These are phyloP conservation scores for Achlya hypogyna DNA, from an alignment of 352 stramenopile species.

Conservation along the genomic window DNA sequence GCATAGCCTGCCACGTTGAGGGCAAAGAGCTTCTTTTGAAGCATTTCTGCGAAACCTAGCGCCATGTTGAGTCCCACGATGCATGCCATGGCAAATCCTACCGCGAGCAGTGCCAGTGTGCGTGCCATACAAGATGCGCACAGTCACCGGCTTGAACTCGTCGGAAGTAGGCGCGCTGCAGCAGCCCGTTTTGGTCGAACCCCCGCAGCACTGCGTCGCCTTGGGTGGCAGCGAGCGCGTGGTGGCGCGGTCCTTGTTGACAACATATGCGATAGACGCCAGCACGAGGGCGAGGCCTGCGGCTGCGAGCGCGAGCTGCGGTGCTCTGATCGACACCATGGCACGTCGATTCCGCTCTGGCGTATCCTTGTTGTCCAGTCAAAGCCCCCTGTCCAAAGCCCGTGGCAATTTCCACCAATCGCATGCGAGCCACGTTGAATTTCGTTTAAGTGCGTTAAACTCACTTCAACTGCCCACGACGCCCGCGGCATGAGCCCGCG, in stretches of 20 bases:
- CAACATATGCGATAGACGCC: constrained; percentile 23
- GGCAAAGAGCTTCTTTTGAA: constrained; percentile 72
- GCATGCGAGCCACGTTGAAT: background rate
- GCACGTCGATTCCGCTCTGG: background rate
- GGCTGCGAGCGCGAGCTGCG: background rate
- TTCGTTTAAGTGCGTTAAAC: background rate
- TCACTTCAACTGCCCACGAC: background rate
- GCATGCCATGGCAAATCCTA: constrained; percentile 18
- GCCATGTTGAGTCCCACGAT: constrained; percentile 1
- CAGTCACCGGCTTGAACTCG: constrained; percentile 29
- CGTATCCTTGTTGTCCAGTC: background rate
- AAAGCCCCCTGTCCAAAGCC: background rate
- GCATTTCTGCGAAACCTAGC: constrained; percentile 52
- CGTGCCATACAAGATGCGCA: constrained; percentile 81
- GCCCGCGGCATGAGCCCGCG: too few species aligned
- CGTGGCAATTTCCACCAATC: background rate
- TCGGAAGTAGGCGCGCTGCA: background rate
- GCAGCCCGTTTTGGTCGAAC: background rate
- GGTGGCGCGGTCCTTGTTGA: constrained; percentile 22
- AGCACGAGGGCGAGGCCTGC: constrained; percentile 2
- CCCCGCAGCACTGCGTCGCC: background rate
- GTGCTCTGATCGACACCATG: constrained; percentile 9
- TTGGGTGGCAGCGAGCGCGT: constrained; percentile 12
- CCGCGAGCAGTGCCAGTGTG: constrained; percentile 76
- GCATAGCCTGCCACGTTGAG: constrained; percentile 70